These are phyloP conservation scores for Pseudocercospora ulei DNA, from an alignment of 2,329 filamentous ascomycete species.

Conservation along the genomic window DNA sequence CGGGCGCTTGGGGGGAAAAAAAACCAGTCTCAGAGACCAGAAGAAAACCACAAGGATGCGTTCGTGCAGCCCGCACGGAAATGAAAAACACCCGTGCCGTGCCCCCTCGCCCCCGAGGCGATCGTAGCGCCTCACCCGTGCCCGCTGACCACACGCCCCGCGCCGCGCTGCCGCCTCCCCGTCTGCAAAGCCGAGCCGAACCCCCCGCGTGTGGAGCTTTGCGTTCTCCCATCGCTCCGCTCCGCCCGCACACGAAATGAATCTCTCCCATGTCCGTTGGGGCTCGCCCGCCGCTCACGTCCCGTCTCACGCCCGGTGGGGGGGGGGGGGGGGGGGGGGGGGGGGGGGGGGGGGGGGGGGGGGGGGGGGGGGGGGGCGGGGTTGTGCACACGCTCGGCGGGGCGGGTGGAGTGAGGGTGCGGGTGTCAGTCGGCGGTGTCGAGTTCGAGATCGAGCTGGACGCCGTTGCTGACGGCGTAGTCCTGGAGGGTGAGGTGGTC, in stretches of 20 bases:
- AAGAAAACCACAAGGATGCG: conserved; percentile 1
- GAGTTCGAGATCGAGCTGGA: conserved; percentile 47
- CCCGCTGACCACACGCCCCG: neutral
- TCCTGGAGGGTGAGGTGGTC: conserved; percentile 79
- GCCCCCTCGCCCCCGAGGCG: neutral
- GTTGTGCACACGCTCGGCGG: neutral
- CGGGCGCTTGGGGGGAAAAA: conserved; percentile 15
- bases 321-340: no score
- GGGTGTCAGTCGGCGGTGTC: conserved; percentile 36
- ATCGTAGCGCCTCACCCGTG: neutral
- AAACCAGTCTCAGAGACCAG: neutral
- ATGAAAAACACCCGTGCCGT: conserved; percentile 2
- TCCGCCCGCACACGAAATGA: no score
- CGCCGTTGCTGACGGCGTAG: conserved; percentile 88
- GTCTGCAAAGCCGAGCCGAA: no score
- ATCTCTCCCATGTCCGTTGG: no score
- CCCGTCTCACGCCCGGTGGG: no score
- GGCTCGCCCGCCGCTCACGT: no score
- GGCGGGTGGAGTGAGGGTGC: no score
- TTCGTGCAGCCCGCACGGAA: conserved; percentile 1
- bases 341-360: no score
- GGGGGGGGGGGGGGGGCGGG: no score
- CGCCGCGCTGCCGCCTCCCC: no score
- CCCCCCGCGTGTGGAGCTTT: no score
- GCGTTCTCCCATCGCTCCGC: no score